Evolutionary conservation across 2,329 filamentous ascomycete species (phyloP).

Genomic region (Monosporascus sp.): DNA sequence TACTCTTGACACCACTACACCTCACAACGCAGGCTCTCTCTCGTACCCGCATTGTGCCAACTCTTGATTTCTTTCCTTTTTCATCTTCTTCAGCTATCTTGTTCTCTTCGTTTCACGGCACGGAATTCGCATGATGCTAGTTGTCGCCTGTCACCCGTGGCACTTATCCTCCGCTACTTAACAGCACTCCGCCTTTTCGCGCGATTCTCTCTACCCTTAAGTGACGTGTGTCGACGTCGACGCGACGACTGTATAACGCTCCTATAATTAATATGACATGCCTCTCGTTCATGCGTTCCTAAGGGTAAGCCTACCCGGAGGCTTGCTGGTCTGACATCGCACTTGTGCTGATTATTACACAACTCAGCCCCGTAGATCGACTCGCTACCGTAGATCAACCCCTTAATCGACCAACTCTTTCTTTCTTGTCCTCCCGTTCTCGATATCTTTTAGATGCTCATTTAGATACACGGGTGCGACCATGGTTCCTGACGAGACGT

Average conservation of each 20-base stretch:
- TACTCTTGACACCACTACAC: not conserved
- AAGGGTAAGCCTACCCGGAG: not conserved
- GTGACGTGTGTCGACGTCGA: not conserved
- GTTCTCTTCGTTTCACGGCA: conserved; percentile 15
- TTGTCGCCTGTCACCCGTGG: conserved; percentile 24
- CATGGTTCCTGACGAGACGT: conserved; percentile 91
- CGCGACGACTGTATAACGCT: not conserved
- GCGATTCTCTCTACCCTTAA: conserved; percentile 6
- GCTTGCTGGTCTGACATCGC: not conserved
- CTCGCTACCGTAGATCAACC: not conserved
- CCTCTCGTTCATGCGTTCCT: not conserved
- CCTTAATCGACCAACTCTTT: not conserved
- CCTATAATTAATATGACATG: not conserved
- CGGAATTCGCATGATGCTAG: conserved; percentile 26
- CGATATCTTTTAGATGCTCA: conserved; percentile 2
- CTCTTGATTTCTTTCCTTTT: not conserved
- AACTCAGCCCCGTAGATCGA: not conserved
- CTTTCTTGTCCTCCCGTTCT: conserved; percentile 6
- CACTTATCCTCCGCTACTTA: conserved; percentile 24
- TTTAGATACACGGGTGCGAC: conserved; percentile 26
- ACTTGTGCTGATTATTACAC: not conserved
- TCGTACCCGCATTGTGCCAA: too few relatives aligned
- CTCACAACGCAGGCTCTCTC: too few relatives aligned
- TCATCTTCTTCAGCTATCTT: conserved; percentile 5
- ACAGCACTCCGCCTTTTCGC: conserved; percentile 16